These are phyloP conservation scores for Selenicereus undatus DNA, from an alignment of 148 eudicot genomes.

Conservation along the genomic window DNA sequence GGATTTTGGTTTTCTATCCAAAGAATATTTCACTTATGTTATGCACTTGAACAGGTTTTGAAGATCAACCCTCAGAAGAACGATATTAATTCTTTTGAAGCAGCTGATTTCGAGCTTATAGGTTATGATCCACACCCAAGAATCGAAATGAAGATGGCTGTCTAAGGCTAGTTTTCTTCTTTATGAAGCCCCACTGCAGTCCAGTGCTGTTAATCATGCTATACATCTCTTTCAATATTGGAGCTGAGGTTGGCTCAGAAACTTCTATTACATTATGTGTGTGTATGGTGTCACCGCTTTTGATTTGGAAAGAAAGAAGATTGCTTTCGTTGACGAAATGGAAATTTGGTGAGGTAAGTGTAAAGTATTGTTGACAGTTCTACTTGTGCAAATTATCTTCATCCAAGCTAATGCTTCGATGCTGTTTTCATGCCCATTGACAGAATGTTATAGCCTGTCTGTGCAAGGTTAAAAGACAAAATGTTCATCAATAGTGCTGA, in stretches of 20 bases:
- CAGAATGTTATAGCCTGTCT: not conserved
- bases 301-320: not conserved
- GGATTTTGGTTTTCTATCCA: not conserved
- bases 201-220: not conserved
- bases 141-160: slow-evolving; percentile 93
- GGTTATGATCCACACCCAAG: slow-evolving; percentile 90
- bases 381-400: not conserved
- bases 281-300: not conserved
- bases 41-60: slow-evolving; percentile 43
- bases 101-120: slow-evolving; percentile 62
- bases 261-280: too few species aligned
- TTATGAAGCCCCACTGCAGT: not conserved
- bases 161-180: slow-evolving; percentile 30
- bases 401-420: not conserved
- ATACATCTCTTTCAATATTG: not conserved
- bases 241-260: not conserved
- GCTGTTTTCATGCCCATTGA: not conserved
- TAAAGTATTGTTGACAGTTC: not conserved
- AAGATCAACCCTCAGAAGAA: slow-evolving; percentile 71
- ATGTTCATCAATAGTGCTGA: not conserved
- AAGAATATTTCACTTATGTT: not conserved
- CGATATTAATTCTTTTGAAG: slow-evolving; percentile 69
- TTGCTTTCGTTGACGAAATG: not conserved
- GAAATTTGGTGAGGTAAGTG: not conserved
- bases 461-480: not conserved